Percentiles rank a stretch among this genome's conserved stretches.
Conservation (phyloP, 805 yeast genomes). For the Tetrapisispora pingtungensis region DNA sequence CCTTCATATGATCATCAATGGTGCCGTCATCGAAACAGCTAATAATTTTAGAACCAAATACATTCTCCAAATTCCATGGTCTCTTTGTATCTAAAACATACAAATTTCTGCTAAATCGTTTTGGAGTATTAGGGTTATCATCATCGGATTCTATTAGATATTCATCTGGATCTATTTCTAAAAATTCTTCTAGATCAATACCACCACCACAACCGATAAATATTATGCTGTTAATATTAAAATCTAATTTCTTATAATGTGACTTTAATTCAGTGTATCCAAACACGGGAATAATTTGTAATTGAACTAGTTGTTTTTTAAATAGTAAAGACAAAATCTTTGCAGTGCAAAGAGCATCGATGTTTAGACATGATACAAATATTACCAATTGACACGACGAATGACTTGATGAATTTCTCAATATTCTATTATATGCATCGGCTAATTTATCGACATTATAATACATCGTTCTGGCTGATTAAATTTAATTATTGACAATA, state of each 20-base stretch:
- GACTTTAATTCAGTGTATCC: slow-evolving; percentile 73
- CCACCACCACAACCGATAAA: slow-evolving; percentile 90
- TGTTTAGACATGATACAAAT: slow-evolving; percentile 81
- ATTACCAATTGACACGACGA: slow-evolving; percentile 84
- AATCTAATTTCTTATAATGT: slow-evolving; percentile 57
- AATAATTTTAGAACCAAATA: slow-evolving; percentile 72
- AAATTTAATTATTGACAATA: too few relatives aligned
- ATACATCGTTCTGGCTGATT: slow-evolving; percentile 67
- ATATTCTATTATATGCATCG: slow-evolving; percentile 55
- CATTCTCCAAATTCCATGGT: slow-evolving; percentile 93
- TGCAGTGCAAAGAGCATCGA: slow-evolving; percentile 88
- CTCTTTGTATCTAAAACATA: slow-evolving; percentile 86
- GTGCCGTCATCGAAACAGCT: slow-evolving; percentile 83
- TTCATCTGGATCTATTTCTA: slow-evolving; percentile 51
- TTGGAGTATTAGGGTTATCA: slow-evolving; percentile 20
- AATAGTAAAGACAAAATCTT: slow-evolving; percentile 61
- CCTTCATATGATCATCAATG: slow-evolving; percentile 45
- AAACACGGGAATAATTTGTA: slow-evolving; percentile 83
- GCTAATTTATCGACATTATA: slow-evolving; percentile 61
- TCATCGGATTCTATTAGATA: slow-evolving; percentile 30
- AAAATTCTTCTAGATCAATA: slow-evolving; percentile 69
- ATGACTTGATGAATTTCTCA: slow-evolving; percentile 69
- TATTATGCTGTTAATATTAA: slow-evolving; percentile 64
- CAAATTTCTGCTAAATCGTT: slow-evolving; percentile 42
- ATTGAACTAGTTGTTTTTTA: slow-evolving; percentile 74